These are phyloP conservation scores for Aphanomyces invadans DNA, from an alignment of 352 stramenopile genomes.

Conservation along the genomic window DNA sequence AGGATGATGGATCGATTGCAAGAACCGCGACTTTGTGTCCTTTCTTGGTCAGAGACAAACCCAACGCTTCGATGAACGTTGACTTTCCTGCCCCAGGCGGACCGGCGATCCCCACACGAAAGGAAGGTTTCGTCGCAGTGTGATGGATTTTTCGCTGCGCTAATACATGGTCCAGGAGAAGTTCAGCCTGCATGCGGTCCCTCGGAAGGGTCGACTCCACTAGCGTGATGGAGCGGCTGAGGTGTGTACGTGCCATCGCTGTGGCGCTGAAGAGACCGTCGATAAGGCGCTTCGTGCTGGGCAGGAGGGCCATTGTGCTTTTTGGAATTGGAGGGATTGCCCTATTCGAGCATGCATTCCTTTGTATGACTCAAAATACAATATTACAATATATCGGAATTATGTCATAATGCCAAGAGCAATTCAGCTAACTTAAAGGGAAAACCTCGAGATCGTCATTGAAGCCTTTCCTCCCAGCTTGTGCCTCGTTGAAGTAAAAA, in stretches of 20 bases:
- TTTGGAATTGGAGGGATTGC: background rate
- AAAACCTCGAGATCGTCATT: no score
- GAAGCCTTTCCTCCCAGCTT: no score
- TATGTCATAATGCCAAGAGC: no score
- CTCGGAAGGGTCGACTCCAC: slow-evolving; percentile 70
- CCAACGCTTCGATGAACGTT: slow-evolving; percentile 96
- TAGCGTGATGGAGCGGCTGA: slow-evolving; percentile 69
- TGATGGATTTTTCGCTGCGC: slow-evolving; percentile 38
- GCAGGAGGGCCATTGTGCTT: slow-evolving; percentile 24
- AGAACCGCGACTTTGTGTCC: slow-evolving; percentile 90
- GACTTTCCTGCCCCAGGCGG: slow-evolving; percentile 95
- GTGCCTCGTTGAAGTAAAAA: no score
- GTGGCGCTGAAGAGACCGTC: slow-evolving; percentile 37
- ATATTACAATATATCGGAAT: background rate
- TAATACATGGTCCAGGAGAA: slow-evolving; percentile 81
- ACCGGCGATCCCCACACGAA: slow-evolving; percentile 87
- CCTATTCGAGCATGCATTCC: no score
- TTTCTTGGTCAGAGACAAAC: slow-evolving; percentile 72
- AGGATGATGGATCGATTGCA: slow-evolving; percentile 95
- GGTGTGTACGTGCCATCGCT: slow-evolving; percentile 44
- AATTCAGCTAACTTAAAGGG: no score
- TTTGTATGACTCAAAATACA: no score
- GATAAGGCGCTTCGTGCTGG: slow-evolving; percentile 42
- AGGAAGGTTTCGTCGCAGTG: slow-evolving; percentile 33
- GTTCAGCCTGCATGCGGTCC: slow-evolving; percentile 75